Conservation (phyloP, 106 monocot genomes). For the Dendrobium nobile region DNA sequence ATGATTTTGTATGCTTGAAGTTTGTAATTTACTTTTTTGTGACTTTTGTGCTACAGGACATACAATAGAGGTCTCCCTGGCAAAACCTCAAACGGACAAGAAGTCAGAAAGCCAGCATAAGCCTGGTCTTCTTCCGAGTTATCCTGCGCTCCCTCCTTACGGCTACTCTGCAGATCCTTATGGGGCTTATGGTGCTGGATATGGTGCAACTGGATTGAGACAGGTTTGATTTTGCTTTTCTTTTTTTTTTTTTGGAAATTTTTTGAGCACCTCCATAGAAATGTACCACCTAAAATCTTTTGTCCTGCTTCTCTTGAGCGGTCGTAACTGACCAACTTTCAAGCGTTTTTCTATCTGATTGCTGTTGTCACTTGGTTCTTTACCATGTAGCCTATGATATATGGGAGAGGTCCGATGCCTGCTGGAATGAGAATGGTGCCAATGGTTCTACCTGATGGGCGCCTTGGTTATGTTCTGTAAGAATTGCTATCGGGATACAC, state of each 20-base stretch:
- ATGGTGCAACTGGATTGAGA: constrained; percentile 46
- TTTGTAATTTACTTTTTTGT: neutral
- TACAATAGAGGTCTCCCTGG: constrained; percentile 70
- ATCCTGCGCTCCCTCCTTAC: constrained; percentile 46
- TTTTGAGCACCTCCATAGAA: too few species aligned
- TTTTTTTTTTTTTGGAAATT: neutral
- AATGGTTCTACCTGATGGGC: constrained; percentile 94
- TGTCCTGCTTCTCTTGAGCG: too few species aligned
- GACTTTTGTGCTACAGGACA: constrained; percentile 41
- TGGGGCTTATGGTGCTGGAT: constrained; percentile 63
- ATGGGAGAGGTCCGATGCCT: constrained; percentile 94
- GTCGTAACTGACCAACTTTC: too few species aligned
- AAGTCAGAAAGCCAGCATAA: constrained; percentile 39
- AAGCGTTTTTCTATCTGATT: neutral
- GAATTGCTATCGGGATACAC: constrained; percentile 3
- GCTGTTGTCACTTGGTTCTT: neutral
- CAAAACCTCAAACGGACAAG: constrained; percentile 77
- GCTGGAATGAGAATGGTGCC: constrained; percentile 98
- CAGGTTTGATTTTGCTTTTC: constrained; percentile 40
- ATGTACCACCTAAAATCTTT: too few species aligned
- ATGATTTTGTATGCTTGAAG: neutral
- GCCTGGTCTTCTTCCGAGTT: constrained; percentile 48
- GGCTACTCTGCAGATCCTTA: constrained; percentile 61
- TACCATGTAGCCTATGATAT: constrained; percentile 79
- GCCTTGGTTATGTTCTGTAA: constrained; percentile 96